These are phyloP conservation scores for Halenospora varia DNA, from an alignment of 495 filamentous ascomycete species.

Conservation along the genomic window DNA sequence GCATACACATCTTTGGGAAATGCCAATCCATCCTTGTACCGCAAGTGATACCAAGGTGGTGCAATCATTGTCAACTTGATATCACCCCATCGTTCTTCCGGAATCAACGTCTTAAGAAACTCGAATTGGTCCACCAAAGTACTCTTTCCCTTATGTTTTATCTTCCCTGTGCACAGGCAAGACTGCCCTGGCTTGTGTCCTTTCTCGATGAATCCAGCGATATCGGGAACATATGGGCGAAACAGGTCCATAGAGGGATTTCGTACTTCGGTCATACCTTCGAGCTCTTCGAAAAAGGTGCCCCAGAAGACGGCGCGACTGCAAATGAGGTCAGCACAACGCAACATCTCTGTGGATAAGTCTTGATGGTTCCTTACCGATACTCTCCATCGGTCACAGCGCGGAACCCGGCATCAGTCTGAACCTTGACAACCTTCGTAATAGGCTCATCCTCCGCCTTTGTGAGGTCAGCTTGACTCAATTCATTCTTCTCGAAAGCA, in stretches of 20 bases:
- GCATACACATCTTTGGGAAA: slow-evolving; percentile 63
- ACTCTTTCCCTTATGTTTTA: slow-evolving; percentile 58
- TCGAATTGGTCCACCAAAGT: slow-evolving; percentile 60
- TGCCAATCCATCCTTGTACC: slow-evolving; percentile 65
- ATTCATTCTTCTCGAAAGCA: slow-evolving; percentile 61
- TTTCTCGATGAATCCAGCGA: slow-evolving; percentile 65
- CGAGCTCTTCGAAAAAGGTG: slow-evolving; percentile 65
- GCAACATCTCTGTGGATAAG: background rate
- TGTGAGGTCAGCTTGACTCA: slow-evolving; percentile 49
- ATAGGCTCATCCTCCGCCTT: slow-evolving; percentile 63
- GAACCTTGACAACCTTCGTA: slow-evolving; percentile 59
- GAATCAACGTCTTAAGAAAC: slow-evolving; percentile 59
- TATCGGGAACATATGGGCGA: slow-evolving; percentile 73
- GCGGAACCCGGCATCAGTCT: slow-evolving; percentile 61
- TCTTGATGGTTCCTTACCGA: slow-evolving; percentile 35
- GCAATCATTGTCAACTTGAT: slow-evolving; percentile 74
- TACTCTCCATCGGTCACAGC: slow-evolving; percentile 76
- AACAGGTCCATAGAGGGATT: slow-evolving; percentile 62
- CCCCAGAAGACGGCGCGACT: slow-evolving; percentile 18
- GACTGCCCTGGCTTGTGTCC: slow-evolving; percentile 69
- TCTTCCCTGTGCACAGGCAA: slow-evolving; percentile 61
- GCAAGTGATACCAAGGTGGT: slow-evolving; percentile 72
- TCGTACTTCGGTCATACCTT: slow-evolving; percentile 61
- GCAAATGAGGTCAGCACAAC: background rate
- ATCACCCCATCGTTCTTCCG: slow-evolving; percentile 56